Conservation (phyloP, 2,329 filamentous ascomycete species). For the Epichloe sibirici region DNA sequence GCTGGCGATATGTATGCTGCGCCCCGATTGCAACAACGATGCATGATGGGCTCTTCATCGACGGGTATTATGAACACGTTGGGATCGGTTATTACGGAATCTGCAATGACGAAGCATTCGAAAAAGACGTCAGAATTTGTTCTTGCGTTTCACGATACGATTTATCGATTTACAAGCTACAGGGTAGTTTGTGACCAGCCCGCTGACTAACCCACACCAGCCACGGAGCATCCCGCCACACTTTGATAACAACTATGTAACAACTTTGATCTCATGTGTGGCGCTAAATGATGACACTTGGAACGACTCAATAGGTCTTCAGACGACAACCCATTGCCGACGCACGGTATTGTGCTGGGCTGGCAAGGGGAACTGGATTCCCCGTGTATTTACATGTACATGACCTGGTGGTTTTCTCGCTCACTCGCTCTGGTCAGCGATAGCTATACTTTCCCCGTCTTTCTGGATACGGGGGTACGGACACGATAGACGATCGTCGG, state of each 20-base stretch:
- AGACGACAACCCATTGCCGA: background rate
- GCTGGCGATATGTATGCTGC: too few relatives aligned
- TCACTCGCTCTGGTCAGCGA: background rate
- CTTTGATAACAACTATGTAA: background rate
- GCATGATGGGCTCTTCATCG: too few relatives aligned
- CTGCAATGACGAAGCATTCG: too few relatives aligned
- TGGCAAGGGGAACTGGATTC: background rate
- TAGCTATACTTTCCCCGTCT: background rate
- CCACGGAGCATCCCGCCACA: background rate
- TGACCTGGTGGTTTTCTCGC: background rate
- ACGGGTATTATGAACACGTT: too few relatives aligned
- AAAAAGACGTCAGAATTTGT: too few relatives aligned
- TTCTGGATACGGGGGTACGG: background rate
- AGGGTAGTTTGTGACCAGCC: background rate
- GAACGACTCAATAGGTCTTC: background rate
- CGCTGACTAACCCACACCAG: background rate
- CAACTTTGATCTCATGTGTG: background rate
- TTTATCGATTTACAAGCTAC: background rate
- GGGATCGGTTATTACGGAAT: too few relatives aligned
- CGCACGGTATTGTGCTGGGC: background rate
- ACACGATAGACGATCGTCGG: background rate
- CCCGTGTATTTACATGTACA: background rate
- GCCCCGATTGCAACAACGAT: too few relatives aligned
- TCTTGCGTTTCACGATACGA: background rate
- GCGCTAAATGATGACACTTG: constrained; percentile 2